Base-by-base conservation (phyloP, 352 stramenopile species). In the Phytophthora sp. region DNA sequence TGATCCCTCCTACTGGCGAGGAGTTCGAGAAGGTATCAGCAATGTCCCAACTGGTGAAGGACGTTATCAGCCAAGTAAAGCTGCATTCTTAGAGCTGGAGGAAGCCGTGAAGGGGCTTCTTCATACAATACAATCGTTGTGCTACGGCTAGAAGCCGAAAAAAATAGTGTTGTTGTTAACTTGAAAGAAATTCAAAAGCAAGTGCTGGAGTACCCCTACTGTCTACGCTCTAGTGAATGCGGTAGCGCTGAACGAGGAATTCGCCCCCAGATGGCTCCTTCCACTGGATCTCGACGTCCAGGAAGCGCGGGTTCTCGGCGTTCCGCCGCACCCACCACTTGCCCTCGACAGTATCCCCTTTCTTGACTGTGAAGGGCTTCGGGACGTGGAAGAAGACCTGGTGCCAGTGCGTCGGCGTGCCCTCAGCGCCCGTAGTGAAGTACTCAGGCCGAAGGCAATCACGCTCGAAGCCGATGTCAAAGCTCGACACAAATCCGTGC, bases 341-440 rank as follows among this genome's bases (percentile, higher is more conserved):
- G 20, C 94, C 95, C 12, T 68, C 59, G 24, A 98, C 62, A 34
- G 54, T 32, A n/a, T 98, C 91, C 23, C 90, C 92, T 18, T 77
- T 66, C 34, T 71, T 68, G 11, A 97, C 86, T 0, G 56, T 60
- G 43, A 98, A 85, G 8, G 90, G 83, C 31, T 89, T 72, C 28
- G 83, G 75, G n/a, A 98, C 53, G 73, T 98, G 98, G 66, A 99
- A 98, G n/a, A 98, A 94, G 12, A 97, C 96, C 67, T 99, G 97
- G 72, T 99, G 99, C 97, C 97, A 99, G 75, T 99, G 97, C 9
- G 97, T 99, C 52, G 98, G 97, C 17, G 84, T 90, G 42, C 77
- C 89, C 58, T 94, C 82, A 12, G 74, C 74, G 34, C 86, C 91
- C 4, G 97, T 99, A 3, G 90, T 98, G 64, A 99, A 99, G 54